phyloP scores from a whole-genome alignment of 306 rosid species.

The Vigna radiata region DNA sequence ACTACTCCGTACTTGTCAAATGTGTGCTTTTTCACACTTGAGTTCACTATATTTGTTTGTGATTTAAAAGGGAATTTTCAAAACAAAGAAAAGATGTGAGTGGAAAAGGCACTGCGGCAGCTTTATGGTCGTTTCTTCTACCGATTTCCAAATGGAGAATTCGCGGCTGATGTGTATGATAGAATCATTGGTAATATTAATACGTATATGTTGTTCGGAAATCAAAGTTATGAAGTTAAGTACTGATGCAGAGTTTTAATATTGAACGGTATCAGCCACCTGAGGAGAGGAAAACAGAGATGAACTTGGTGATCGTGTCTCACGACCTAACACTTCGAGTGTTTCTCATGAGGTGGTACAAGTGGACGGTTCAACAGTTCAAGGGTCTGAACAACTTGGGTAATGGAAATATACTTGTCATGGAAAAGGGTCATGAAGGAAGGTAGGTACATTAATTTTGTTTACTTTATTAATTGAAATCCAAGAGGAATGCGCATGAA shows the following conservation, averaged over 20 bases:
- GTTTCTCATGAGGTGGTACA: conserved; percentile 93
- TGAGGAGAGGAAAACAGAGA: conserved; percentile 58
- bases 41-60: neutral
- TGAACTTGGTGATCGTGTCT: conserved; percentile 81
- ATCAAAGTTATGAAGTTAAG: neutral
- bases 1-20: neutral
- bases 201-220: neutral
- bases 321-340: conserved; percentile 90
- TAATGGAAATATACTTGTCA: conserved; percentile 72
- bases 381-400: conserved; percentile 69
- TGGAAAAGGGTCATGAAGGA: conserved; percentile 90
- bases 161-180: conserved; percentile 96
- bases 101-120: conserved; percentile 59
- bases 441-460: conserved; percentile 50
- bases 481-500: neutral
- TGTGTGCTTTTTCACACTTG: neutral
- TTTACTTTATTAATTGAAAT: neutral
- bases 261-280: conserved; percentile 86
- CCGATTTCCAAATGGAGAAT: conserved; percentile 91
- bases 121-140: conserved; percentile 93
- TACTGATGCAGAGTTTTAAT: conserved; percentile 34
- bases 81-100: conserved; percentile 80
- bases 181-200: conserved; percentile 73
- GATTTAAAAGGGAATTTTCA: conserved; percentile 78
- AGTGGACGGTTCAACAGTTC: conserved; percentile 88